phyloP scores from a whole-genome alignment of 208 protist genomes.

The Crithidia bombi region DNA sequence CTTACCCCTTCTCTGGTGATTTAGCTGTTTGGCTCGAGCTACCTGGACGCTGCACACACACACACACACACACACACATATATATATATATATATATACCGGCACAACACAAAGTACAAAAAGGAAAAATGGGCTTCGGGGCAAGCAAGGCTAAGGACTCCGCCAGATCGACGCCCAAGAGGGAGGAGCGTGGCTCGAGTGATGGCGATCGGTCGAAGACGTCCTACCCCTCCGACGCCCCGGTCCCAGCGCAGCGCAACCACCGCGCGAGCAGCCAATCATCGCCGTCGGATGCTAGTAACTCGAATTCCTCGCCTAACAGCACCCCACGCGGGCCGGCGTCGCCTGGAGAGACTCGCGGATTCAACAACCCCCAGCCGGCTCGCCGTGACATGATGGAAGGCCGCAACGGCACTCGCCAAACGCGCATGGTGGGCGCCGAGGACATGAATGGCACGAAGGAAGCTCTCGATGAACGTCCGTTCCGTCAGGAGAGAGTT shows the following conservation, averaged over 20 bases:
- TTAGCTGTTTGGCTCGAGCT: no score
- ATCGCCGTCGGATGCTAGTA: neutral
- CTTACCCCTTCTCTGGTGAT: no score
- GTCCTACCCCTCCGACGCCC: neutral
- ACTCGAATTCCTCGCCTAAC: neutral
- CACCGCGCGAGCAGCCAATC: neutral
- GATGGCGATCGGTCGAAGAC: neutral
- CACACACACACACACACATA: no score
- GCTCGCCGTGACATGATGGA: neutral
- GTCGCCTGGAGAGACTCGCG: conserved; percentile 13
- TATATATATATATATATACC: no score
- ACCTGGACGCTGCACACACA: no score
- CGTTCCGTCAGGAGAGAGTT: conserved; percentile 46
- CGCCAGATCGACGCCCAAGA: neutral
- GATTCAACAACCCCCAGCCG: conserved; percentile 29
- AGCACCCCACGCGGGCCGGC: neutral
- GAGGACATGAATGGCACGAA: conserved; percentile 26
- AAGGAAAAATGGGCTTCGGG: conserved; percentile 7
- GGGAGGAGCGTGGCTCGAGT: neutral
- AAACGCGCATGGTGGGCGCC: conserved; percentile 27
- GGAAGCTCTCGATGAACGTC: conserved; percentile 31
- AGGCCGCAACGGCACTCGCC: conserved; percentile 12
- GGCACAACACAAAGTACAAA: neutral
- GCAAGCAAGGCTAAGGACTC: conserved; percentile 5
- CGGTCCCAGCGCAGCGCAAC: neutral